phyloP scores from a whole-genome alignment of 257 asterid genomes.

The Thymus mandschuricus region DNA sequence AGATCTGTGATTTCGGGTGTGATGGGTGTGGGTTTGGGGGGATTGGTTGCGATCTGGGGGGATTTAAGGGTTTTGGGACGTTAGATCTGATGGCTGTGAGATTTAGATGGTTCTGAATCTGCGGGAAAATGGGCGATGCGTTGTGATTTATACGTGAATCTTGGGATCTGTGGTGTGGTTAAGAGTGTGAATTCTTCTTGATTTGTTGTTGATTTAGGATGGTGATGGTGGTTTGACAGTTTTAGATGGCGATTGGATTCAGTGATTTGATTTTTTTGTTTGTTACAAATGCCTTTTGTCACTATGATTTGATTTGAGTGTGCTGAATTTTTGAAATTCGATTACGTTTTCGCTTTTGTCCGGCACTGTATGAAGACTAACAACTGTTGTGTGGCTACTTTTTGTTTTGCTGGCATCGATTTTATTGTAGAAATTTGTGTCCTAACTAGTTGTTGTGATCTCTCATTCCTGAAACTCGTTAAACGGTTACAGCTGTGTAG shows the following conservation, averaged over 20 bases:
- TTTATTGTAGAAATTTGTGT: conserved; percentile 13
- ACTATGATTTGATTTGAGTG: conserved; percentile 20
- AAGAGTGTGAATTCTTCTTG: conserved; percentile 6
- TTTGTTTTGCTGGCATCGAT: background rate
- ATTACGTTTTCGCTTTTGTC: background rate
- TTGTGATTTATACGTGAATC: conserved; percentile 22
- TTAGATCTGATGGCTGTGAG: conserved; percentile 47
- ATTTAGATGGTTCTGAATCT: conserved; percentile 25
- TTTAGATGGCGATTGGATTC: conserved; percentile 25
- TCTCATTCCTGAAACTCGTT: background rate
- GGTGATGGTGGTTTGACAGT: conserved; percentile 30
- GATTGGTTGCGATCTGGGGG: conserved; percentile 39
- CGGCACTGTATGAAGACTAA: background rate
- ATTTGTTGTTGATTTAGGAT: conserved; percentile 21
- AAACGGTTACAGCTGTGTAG: background rate
- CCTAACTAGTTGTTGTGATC: background rate
- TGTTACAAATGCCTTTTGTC: conserved; percentile 23
- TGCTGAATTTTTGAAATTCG: background rate
- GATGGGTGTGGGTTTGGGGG: conserved; percentile 26
- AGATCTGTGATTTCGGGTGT: conserved; percentile 45
- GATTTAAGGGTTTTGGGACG: conserved; percentile 28
- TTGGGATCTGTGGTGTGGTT: conserved; percentile 36
- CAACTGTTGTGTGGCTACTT: background rate
- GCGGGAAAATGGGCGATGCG: conserved; percentile 24
- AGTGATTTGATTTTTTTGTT: conserved; percentile 24